Evolutionary conservation across 495 filamentous ascomycete species (phyloP).

Genomic region (Tuber borchii): DNA sequence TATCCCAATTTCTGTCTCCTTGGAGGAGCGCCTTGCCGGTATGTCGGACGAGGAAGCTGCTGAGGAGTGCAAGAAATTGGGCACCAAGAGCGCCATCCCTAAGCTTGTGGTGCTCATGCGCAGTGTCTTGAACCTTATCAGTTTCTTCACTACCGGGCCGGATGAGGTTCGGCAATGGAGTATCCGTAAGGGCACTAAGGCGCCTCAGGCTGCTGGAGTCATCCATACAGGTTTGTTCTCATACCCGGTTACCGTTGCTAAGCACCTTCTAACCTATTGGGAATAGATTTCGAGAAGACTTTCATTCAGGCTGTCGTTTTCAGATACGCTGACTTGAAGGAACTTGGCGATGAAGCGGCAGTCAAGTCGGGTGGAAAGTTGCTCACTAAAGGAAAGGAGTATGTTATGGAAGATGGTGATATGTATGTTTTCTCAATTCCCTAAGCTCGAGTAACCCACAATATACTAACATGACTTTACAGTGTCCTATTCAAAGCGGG

Average conservation of each 20-base stretch:
- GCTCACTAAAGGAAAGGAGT: slow-evolving; percentile 98
- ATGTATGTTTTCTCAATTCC: slow-evolving; percentile 41
- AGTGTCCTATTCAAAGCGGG: slow-evolving; percentile 84
- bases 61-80: slow-evolving; percentile 81
- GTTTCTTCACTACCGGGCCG: slow-evolving; percentile 94
- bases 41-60: slow-evolving; percentile 70
- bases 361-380: slow-evolving; percentile 93
- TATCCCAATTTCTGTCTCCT: slow-evolving; percentile 82
- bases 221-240: slow-evolving; percentile 61
- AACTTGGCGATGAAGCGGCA: slow-evolving; percentile 77
- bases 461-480: slow-evolving; percentile 48
- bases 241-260: slow-evolving; percentile 30
- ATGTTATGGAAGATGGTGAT: slow-evolving; percentile 73
- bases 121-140: slow-evolving; percentile 75
- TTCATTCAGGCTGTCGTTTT: slow-evolving; percentile 96
- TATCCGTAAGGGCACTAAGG: slow-evolving; percentile 91
- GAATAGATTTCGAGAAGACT: slow-evolving; percentile 90
- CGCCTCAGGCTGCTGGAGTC: slow-evolving; percentile 92
- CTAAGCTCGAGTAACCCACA: slow-evolving; percentile 26
- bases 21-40: slow-evolving; percentile 83
- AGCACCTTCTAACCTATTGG: slow-evolving; percentile 6
- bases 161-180: slow-evolving; percentile 99
- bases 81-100: slow-evolving; percentile 79
- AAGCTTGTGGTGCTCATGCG: slow-evolving; percentile 96
- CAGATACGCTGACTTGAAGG: slow-evolving; percentile 72